Conservation (phyloP, 192 early-diverging fungal genomes). For the Pilobolus umbonatus region DNA sequence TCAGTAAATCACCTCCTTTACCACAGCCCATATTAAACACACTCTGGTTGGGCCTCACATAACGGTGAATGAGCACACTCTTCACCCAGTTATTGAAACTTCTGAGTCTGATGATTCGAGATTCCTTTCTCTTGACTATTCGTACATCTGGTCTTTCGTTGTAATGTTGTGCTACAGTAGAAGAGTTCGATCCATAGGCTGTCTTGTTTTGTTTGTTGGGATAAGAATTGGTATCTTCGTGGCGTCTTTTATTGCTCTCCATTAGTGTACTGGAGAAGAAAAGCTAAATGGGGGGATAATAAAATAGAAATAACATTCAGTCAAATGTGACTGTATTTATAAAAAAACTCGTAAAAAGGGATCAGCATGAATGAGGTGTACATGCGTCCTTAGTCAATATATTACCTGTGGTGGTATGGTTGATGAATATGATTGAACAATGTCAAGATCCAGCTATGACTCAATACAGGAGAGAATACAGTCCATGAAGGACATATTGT, state of each 20-base stretch:
- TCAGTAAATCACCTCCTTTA: constrained; percentile 87
- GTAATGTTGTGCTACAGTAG: constrained; percentile 68
- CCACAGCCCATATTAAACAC: constrained; percentile 94
- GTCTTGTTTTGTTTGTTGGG: too few relatives aligned
- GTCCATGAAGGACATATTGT: too few relatives aligned
- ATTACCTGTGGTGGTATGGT: too few relatives aligned
- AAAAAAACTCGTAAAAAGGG: too few relatives aligned
- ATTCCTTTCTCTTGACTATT: constrained; percentile 67
- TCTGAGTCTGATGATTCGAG: constrained; percentile 80
- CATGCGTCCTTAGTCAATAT: too few relatives aligned
- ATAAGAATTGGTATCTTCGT: too few relatives aligned
- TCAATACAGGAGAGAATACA: too few relatives aligned
- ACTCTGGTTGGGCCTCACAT: constrained; percentile 44
- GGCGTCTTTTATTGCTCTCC: not conserved
- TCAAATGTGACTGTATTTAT: too few relatives aligned
- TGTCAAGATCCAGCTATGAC: too few relatives aligned
- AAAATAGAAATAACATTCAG: not conserved
- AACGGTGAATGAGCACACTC: constrained; percentile 72
- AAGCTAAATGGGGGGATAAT: not conserved
- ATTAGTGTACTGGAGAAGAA: too few relatives aligned
- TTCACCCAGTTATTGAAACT: constrained; percentile 99
- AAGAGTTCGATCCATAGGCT: not conserved
- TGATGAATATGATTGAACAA: too few relatives aligned
- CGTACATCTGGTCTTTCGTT: constrained; percentile 83
- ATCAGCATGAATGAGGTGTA: too few relatives aligned